Base-by-base conservation (phyloP, 805 yeast genomes). In the Wickerhamiella alocasiicola region DNA sequence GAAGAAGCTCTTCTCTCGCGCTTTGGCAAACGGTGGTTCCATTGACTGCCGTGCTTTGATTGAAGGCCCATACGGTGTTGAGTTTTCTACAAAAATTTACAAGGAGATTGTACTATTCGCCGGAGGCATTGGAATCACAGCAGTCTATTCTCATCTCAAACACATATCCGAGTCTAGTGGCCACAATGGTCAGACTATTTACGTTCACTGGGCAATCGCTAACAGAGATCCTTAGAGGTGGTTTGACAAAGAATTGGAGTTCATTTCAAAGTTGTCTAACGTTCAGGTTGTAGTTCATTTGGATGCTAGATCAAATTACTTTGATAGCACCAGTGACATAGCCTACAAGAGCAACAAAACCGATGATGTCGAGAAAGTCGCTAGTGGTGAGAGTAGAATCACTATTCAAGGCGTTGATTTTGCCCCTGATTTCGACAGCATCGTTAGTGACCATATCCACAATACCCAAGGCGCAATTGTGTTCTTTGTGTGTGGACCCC, bases 31-130 rank as follows among this genome's bases (percentile, higher is more conserved):
- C 44, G 62, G 53, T 26, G 64, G 51, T 37, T 52, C 44, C 24
- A 43, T 51, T 20, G 30, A 31, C 9, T 41, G 45, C 2, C 16
- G 52, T 55, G 65, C 71, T 13, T 60, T 66, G 21, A 52, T 74
- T 9, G 83, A 77, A 52, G 83, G 83, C 0, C 78, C 81, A 3
- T 77, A 77, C 49, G 82, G 82, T 1, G 51, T 63, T 2, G 68
- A 68, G 28, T 41, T 27, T 20, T 16, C 30, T 6, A 59, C 62
- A 37, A 52, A 57, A 31, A 56, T 54, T 39, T 66, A 59, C 55
- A 60, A 58, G 42, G 59, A 57, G 39, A 65, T 60, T 6, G 56
- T 65, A 19, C 62, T 62, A 36, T 46, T 74, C 3, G 69, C 74
- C 11, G 79, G 80, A 4, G 81, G 80, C 11, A 71, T 71, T 47